These are phyloP conservation scores for Fusarium sp. DNA, from an alignment of 2,329 filamentous ascomycete genomes.

Conservation along the genomic window DNA sequence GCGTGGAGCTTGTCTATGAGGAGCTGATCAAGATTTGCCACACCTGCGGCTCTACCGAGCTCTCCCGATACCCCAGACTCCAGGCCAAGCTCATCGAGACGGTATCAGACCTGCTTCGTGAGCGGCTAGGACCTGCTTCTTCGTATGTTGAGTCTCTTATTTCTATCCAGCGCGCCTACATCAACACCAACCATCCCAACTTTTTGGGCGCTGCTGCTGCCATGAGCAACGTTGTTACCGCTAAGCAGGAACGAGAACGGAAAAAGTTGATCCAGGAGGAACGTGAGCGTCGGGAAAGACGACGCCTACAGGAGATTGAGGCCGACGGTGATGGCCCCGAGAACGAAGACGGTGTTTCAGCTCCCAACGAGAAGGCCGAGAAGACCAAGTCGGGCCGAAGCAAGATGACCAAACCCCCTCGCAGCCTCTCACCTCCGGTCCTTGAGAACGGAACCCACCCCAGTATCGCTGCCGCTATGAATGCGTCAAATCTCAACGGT, in stretches of 20 bases:
- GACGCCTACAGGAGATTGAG: slow-evolving; percentile 84
- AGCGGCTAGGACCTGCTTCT: slow-evolving; percentile 89
- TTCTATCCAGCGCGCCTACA: slow-evolving; percentile 96
- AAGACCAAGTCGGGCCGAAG: slow-evolving; percentile 54
- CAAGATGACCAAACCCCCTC: slow-evolving; percentile 57
- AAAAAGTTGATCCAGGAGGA: slow-evolving; percentile 84
- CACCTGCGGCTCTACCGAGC: slow-evolving; percentile 94
- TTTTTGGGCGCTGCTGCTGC: slow-evolving; percentile 96
- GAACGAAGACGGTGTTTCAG: slow-evolving; percentile 62
- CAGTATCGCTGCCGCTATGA: slow-evolving; percentile 71
- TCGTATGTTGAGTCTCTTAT: slow-evolving; percentile 96
- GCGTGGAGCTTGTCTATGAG: slow-evolving; percentile 97
- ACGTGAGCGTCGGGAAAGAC: slow-evolving; percentile 84
- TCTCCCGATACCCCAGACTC: slow-evolving; percentile 89
- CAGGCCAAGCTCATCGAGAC: slow-evolving; percentile 98
- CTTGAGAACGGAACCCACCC: slow-evolving; percentile 71
- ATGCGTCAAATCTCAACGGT: slow-evolving; percentile 62
- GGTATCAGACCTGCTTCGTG: slow-evolving; percentile 92
- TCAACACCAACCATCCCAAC: slow-evolving; percentile 99
- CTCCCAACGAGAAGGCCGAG: slow-evolving; percentile 61
- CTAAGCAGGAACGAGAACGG: slow-evolving; percentile 93
- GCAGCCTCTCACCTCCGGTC: slow-evolving; percentile 87
- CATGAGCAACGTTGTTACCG: slow-evolving; percentile 96
- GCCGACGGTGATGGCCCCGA: slow-evolving; percentile 80
- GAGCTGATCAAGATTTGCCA: slow-evolving; percentile 99